These are phyloP conservation scores for Cucumis melo DNA, from an alignment of 306 rosid genomes.

Conservation along the genomic window DNA sequence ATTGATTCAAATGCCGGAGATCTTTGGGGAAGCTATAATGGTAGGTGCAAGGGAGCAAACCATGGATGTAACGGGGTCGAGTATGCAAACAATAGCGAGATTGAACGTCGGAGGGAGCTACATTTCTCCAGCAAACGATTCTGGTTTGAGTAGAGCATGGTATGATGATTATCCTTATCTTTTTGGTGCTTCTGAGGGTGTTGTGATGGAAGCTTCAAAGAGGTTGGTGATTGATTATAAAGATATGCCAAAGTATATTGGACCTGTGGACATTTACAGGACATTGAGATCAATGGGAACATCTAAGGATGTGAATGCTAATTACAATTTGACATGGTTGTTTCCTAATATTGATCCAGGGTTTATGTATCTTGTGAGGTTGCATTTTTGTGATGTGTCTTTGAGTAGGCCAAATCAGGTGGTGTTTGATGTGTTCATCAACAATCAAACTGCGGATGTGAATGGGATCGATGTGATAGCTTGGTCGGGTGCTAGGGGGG, in stretches of 20 bases:
- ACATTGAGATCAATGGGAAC: slow-evolving; percentile 32
- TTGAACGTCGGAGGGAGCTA: slow-evolving; percentile 33
- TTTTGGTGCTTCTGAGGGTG: slow-evolving; percentile 24
- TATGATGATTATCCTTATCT: slow-evolving; percentile 29
- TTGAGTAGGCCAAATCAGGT: slow-evolving; percentile 20
- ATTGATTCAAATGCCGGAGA: slow-evolving; percentile 15
- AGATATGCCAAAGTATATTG: slow-evolving; percentile 16
- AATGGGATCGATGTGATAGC: slow-evolving; percentile 18
- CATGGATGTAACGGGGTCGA: slow-evolving; percentile 8
- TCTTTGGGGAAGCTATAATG: slow-evolving; percentile 11
- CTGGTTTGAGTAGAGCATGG: slow-evolving; percentile 30
- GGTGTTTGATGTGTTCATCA: slow-evolving; percentile 22
- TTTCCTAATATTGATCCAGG: slow-evolving; percentile 32
- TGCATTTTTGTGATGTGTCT: slow-evolving; percentile 32
- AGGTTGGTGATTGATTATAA: slow-evolving; percentile 13
- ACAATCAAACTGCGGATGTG: slow-evolving; percentile 26
- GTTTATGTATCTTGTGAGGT: slow-evolving; percentile 33
- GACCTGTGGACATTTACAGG: slow-evolving; percentile 23
- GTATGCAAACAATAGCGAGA: slow-evolving; percentile 27
- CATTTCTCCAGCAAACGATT: slow-evolving; percentile 26
- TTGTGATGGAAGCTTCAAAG: slow-evolving; percentile 1
- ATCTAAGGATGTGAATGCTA: slow-evolving; percentile 4
- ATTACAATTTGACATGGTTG: slow-evolving; percentile 31
- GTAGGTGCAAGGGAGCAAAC: slow-evolving; percentile 13
- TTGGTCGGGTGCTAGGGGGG: slow-evolving; percentile 23